Evolutionary conservation across 2,329 filamentous ascomycete species (phyloP).

Genomic region (Colletotrichum lupini): DNA sequence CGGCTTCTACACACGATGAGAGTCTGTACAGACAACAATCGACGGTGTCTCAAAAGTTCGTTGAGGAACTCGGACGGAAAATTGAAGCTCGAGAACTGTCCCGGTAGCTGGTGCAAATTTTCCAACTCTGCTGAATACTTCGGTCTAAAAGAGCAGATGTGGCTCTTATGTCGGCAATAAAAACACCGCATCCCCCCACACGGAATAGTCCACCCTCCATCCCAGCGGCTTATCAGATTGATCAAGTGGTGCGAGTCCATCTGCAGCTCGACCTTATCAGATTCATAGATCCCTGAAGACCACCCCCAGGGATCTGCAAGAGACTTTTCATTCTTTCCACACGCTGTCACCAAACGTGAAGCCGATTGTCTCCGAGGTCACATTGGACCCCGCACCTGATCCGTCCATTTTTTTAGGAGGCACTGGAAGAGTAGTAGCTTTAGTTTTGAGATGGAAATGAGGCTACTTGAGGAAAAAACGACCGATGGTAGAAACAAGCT

Average conservation of each 20-base stretch:
- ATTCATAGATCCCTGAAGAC: slow-evolving; percentile 23
- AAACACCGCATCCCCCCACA: slow-evolving; percentile 11
- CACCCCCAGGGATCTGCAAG: slow-evolving; percentile 6
- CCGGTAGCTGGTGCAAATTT: background rate
- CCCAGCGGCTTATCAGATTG: slow-evolving; percentile 30
- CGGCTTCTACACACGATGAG: background rate
- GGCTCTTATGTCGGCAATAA: slow-evolving; percentile 21
- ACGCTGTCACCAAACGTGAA: background rate
- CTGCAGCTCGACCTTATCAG: slow-evolving; percentile 26
- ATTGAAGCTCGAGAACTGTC: background rate
- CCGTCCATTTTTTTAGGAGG: background rate
- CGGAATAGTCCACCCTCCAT: background rate
- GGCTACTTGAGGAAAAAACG: background rate
- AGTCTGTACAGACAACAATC: background rate
- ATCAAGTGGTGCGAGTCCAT: background rate
- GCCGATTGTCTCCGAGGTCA: slow-evolving; percentile 23
- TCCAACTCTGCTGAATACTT: background rate
- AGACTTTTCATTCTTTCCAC: background rate
- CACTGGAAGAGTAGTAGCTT: background rate
- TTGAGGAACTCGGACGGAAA: background rate
- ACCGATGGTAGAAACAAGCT: background rate
- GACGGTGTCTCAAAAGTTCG: background rate
- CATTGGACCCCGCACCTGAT: slow-evolving; percentile 26
- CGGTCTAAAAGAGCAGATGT: background rate
- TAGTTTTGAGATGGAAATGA: background rate